phyloP scores from a whole-genome alignment of 805 yeast species.

The Pichia manshurica region DNA sequence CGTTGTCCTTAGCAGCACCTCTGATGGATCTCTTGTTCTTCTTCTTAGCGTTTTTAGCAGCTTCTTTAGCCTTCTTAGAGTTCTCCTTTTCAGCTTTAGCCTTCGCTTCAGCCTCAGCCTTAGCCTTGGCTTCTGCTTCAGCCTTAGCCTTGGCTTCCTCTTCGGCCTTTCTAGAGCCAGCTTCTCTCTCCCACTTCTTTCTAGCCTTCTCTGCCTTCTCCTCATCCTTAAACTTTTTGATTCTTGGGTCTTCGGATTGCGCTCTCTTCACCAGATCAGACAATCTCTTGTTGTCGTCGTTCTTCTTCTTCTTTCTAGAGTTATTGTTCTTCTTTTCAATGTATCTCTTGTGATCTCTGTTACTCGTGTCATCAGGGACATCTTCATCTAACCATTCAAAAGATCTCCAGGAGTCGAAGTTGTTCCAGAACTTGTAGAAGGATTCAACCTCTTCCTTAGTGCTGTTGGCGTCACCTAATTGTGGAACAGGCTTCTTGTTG shows the following conservation, averaged over 20 bases:
- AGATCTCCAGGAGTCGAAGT: conserved; percentile 96
- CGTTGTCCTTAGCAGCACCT: conserved; percentile 73
- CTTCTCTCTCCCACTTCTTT: conserved; percentile 96
- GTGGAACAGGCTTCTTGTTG: conserved; percentile 83
- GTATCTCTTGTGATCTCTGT: conserved; percentile 99
- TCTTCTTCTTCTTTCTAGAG: conserved; percentile 94
- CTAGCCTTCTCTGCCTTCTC: conserved; percentile 93
- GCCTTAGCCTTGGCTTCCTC: conserved; percentile 81
- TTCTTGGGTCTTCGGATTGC: conserved; percentile 87
- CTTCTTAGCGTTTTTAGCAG: conserved; percentile 97
- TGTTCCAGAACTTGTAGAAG: conserved; percentile 89
- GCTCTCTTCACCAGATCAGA: conserved; percentile 86
- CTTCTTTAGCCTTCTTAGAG: conserved; percentile 81
- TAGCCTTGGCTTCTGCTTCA: conserved; percentile 82
- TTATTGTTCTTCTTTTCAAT: conserved; percentile 96
- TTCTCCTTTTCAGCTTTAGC: conserved; percentile 54
- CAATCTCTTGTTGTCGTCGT: conserved; percentile 90
- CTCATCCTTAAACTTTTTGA: conserved; percentile 84
- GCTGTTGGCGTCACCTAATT: conserved; percentile 62
- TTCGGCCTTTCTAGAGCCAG: conserved; percentile 95
- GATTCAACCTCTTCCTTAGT: conserved; percentile 76
- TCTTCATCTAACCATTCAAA: conserved; percentile 98
- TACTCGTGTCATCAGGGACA: conserved; percentile 97
- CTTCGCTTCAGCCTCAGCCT: conserved; percentile 69
- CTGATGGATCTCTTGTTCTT: conserved; percentile 61